Conservation (phyloP, 768 basidiomycete genomes). For the Podaxis carcinomalis region DNA sequence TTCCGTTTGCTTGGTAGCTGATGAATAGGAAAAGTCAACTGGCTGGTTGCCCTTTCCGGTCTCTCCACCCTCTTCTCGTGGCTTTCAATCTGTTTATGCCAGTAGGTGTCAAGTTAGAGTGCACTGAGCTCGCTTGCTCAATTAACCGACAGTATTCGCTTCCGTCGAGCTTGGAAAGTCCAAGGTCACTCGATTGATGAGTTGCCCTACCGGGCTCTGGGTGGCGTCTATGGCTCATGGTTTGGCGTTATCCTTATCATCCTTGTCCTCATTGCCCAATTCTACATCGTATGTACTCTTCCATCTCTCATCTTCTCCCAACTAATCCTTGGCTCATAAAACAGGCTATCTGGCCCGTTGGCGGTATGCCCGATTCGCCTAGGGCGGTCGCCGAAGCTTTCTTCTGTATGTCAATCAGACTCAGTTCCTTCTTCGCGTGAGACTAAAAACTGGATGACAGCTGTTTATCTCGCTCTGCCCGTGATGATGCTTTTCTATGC, state of each 20-base stretch:
- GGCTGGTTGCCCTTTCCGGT: constrained; percentile 43
- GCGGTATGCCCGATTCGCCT: constrained; percentile 26
- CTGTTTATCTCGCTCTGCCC: constrained; percentile 35
- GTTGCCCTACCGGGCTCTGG: constrained; percentile 39
- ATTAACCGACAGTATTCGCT: constrained; percentile 31
- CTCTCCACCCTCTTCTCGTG: constrained; percentile 44
- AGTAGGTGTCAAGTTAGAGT: constrained; percentile 22
- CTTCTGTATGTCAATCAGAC: constrained; percentile 30
- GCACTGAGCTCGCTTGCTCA: not conserved
- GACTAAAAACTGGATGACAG: constrained; percentile 14
- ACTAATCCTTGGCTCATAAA: not conserved
- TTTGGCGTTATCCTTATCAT: constrained; percentile 36
- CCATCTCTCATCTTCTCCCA: not conserved
- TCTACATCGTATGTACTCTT: constrained; percentile 32
- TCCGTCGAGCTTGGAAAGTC: constrained; percentile 37
- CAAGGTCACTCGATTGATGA: constrained; percentile 43
- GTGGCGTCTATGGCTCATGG: constrained; percentile 42
- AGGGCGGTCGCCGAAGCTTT: constrained; percentile 28
- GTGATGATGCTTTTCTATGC: constrained; percentile 37
- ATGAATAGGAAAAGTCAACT: constrained; percentile 26
- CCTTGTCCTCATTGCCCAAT: constrained; percentile 40
- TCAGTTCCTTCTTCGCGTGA: not conserved
- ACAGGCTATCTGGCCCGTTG: constrained; percentile 38
- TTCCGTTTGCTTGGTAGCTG: not conserved
- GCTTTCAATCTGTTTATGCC: constrained; percentile 43